These are phyloP conservation scores for Achlya hypogyna DNA, from an alignment of 352 stramenopile species.

Conservation along the genomic window DNA sequence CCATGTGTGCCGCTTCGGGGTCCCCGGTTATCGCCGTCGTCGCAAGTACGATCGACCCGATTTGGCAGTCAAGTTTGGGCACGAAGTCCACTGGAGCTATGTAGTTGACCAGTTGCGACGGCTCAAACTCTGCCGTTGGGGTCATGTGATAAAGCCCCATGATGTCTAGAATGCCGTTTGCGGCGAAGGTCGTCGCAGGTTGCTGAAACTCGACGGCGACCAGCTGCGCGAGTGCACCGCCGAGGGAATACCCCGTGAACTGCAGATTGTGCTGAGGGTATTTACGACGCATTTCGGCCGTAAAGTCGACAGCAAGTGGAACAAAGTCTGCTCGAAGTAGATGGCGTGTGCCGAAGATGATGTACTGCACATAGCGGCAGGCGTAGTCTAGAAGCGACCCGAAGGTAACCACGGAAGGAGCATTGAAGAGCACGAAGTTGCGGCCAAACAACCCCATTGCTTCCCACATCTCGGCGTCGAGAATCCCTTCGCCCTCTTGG, in stretches of 20 bases:
- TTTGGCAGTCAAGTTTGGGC: constrained; percentile 19
- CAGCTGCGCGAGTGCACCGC: constrained; percentile 9
- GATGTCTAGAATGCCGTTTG: constrained; percentile 14
- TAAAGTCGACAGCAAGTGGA: background rate
- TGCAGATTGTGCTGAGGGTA: background rate
- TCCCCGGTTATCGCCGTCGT: background rate
- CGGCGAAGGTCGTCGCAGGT: background rate
- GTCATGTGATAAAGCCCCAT: background rate
- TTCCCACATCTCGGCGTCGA: constrained; percentile 18
- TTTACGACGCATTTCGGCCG: background rate
- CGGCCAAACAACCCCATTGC: constrained; percentile 17
- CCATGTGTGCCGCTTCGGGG: background rate
- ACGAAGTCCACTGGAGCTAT: background rate
- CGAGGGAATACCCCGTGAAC: constrained; percentile 14
- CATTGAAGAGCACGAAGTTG: constrained; percentile 5
- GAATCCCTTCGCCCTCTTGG: constrained; percentile 10
- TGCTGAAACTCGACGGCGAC: background rate
- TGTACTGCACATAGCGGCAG: background rate
- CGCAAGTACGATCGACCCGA: constrained; percentile 2
- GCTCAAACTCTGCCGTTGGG: background rate
- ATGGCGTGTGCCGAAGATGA: constrained; percentile 15
- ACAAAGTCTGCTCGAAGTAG: background rate
- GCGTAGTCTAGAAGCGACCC: constrained; percentile 2
- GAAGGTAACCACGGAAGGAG: background rate
- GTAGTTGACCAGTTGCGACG: background rate